These are phyloP conservation scores for Davidsoniella neocaledoniae DNA, from an alignment of 2,329 filamentous ascomycete genomes.

Conservation along the genomic window DNA sequence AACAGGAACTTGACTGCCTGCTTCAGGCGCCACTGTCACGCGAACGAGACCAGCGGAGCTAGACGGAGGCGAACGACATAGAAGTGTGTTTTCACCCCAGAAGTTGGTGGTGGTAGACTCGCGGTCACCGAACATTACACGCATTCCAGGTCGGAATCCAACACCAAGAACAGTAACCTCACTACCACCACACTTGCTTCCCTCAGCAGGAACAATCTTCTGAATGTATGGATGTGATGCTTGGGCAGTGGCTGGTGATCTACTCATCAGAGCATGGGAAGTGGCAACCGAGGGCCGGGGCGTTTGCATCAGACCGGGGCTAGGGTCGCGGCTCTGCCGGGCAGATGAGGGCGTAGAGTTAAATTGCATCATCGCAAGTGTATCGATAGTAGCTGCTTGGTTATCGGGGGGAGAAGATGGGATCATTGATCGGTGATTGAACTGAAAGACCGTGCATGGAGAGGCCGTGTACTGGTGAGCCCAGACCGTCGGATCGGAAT, in stretches of 20 bases:
- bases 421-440: slow-evolving; percentile 23
- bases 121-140: slow-evolving; percentile 65
- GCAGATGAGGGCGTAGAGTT: slow-evolving; percentile 57
- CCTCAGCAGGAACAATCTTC: slow-evolving; percentile 69
- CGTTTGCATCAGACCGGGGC: slow-evolving; percentile 31
- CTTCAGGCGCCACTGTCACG: slow-evolving; percentile 34
- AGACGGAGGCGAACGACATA: slow-evolving; percentile 61
- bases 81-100: slow-evolving; percentile 65
- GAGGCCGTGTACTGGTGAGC: slow-evolving; percentile 11
- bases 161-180: slow-evolving; percentile 76
- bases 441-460: slow-evolving; percentile 11
- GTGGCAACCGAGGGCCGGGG: slow-evolving; percentile 27
- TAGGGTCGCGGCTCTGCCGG: slow-evolving; percentile 62
- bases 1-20: slow-evolving; percentile 3
- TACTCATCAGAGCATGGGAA: slow-evolving; percentile 25
- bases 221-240: slow-evolving; percentile 43
- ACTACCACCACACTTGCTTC: slow-evolving; percentile 66
- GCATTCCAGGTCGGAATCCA: slow-evolving; percentile 58
- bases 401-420: slow-evolving; percentile 19
- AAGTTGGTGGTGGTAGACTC: slow-evolving; percentile 56
- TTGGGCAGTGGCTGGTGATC: slow-evolving; percentile 5
- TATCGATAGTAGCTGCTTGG: slow-evolving; percentile 31
- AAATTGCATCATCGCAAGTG: slow-evolving; percentile 43
- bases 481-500: slow-evolving; percentile 29
- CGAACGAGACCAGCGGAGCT: slow-evolving; percentile 49